Conservation (phyloP, 345 rosid species). For the Syzygium aqueum region DNA sequence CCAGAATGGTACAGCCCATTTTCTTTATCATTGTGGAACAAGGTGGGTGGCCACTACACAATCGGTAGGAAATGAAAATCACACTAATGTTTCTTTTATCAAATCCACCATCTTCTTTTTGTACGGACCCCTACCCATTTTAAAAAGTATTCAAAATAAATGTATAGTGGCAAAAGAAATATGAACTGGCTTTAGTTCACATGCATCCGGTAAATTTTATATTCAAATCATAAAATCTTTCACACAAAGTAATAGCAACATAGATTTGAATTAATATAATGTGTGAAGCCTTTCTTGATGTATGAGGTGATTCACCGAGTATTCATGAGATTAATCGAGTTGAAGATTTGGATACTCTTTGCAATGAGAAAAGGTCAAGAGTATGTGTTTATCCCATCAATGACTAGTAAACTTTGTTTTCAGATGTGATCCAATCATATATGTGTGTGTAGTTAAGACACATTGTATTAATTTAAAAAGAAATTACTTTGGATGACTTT, state of each 20-base stretch:
- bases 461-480: not conserved
- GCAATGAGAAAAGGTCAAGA: not conserved
- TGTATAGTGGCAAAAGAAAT: not conserved
- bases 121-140: not conserved
- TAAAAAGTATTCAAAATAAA: not conserved
- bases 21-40: not conserved
- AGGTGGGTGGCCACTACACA: not conserved
- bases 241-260: not conserved
- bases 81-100: not conserved
- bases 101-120: not conserved
- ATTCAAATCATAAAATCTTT: not conserved
- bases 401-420: not conserved
- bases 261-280: not conserved
- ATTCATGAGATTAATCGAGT: not conserved
- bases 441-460: not conserved
- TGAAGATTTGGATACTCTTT: not conserved
- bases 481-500: not conserved
- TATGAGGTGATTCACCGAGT: not conserved
- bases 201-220: not conserved
- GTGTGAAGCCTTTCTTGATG: not conserved
- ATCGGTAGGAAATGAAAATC: not conserved
- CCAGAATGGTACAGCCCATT: not conserved
- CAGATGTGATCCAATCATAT: not conserved
- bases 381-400: not conserved
- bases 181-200: not conserved